Conservation (phyloP, 352 stramenopile species). For the Plasmopara halstedii region DNA sequence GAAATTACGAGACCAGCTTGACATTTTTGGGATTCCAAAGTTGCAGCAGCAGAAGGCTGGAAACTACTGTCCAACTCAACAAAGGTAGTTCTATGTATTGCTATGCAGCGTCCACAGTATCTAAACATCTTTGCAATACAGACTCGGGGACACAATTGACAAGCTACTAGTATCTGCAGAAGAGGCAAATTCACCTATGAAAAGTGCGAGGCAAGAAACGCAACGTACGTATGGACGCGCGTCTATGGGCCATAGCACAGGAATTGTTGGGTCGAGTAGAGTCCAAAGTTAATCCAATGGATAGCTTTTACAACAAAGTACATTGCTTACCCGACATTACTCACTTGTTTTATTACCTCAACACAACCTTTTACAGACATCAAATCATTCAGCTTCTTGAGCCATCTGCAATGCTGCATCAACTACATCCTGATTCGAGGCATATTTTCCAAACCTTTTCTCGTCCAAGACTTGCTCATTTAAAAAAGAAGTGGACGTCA, state of each 20-base stretch:
- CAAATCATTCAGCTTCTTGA: conserved; percentile 29
- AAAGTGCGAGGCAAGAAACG: conserved; percentile 12
- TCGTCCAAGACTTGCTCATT: conserved; percentile 9
- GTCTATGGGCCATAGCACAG: not conserved
- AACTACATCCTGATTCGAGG: conserved; percentile 41
- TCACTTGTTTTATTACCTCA: too few relatives aligned
- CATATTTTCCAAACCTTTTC: conserved; percentile 23
- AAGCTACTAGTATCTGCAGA: conserved; percentile 27
- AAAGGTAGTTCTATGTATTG: too few relatives aligned
- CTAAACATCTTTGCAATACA: not conserved
- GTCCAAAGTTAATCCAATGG: not conserved
- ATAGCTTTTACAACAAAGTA: too few relatives aligned
- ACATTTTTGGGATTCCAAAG: conserved; percentile 63
- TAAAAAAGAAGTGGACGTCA: conserved; percentile 3
- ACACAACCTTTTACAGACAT: not conserved
- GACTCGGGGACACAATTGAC: conserved; percentile 42
- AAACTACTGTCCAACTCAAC: conserved; percentile 6
- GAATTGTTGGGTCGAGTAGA: conserved; percentile 1
- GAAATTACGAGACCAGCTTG: conserved; percentile 35
- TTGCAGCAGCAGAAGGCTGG: conserved; percentile 18
- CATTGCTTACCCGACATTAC: too few relatives aligned
- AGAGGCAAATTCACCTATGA: conserved; percentile 12
- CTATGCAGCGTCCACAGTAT: not conserved
- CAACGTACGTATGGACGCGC: conserved; percentile 1
- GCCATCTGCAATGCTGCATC: conserved; percentile 48